These are phyloP conservation scores for Gnetum montanum DNA, from an alignment of 75 land plant genomes.

Conservation along the genomic window DNA sequence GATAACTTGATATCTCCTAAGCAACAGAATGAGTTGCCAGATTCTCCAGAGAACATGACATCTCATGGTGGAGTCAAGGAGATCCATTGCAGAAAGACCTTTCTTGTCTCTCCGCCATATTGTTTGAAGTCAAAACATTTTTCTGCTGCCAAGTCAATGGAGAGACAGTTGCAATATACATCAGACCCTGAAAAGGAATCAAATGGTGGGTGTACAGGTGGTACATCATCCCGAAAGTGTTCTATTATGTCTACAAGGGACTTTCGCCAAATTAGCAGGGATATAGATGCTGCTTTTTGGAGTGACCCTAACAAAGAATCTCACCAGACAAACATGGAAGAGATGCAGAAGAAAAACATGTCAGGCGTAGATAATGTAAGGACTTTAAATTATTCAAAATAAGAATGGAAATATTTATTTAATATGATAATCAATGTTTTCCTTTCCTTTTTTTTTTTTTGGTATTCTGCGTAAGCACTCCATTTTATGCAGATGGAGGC, in stretches of 20 bases:
- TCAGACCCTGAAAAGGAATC: conserved; percentile 1
- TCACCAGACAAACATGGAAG: background rate
- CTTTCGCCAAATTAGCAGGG: background rate
- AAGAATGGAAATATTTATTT: too few relatives aligned
- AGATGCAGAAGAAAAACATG: conserved; percentile 3
- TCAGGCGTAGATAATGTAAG: too few relatives aligned
- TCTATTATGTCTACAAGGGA: background rate
- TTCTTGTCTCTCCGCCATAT: conserved; percentile 52
- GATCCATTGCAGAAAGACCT: conserved; percentile 1
- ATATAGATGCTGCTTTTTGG: background rate
- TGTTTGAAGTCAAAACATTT: conserved; percentile 30
- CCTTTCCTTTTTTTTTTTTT: background rate
- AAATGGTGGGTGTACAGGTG: background rate
- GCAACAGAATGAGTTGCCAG: background rate
- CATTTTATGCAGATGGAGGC: too few relatives aligned
- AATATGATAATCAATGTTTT: too few relatives aligned
- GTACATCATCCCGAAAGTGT: background rate
- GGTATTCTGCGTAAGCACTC: background rate
- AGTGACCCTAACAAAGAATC: background rate
- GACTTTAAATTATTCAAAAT: too few relatives aligned
- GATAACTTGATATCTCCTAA: too few relatives aligned
- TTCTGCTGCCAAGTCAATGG: conserved; percentile 43
- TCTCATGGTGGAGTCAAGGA: conserved; percentile 7
- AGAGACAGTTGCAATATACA: conserved; percentile 44
- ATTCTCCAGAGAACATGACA: conserved; percentile 7